These are phyloP conservation scores for Alternaria gaisen DNA, from an alignment of 2,329 filamentous ascomycete species.

Conservation along the genomic window DNA sequence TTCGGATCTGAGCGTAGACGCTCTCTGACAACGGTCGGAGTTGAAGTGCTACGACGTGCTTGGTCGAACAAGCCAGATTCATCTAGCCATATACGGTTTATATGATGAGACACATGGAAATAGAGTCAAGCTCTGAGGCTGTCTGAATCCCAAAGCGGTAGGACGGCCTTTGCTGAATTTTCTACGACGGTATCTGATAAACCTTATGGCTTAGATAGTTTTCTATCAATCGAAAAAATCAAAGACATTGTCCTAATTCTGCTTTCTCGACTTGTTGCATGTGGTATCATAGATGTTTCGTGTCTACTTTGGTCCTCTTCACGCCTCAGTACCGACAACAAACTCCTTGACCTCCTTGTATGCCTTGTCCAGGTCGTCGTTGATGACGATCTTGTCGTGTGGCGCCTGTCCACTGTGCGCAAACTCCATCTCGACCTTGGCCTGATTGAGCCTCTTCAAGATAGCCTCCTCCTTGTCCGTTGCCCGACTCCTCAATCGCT, in stretches of 20 bases:
- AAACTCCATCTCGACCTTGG: conserved; percentile 56
- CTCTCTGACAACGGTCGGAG: conserved; percentile 24
- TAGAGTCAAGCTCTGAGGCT: conserved; percentile 99
- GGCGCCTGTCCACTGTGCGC: conserved; percentile 52
- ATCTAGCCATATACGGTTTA: conserved; percentile 59
- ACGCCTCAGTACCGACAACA: conserved; percentile 54
- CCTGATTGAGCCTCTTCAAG: conserved; percentile 58
- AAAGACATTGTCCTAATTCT: background rate
- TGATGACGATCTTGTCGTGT: conserved; percentile 63
- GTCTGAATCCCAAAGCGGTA: conserved; percentile 58
- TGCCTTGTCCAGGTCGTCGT: conserved; percentile 61
- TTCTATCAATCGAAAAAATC: conserved; percentile 5
- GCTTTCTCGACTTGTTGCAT: background rate
- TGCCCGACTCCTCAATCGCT: conserved; percentile 56
- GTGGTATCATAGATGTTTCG: conserved; percentile 18
- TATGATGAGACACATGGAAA: conserved; percentile 87
- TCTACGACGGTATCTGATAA: conserved; percentile 60
- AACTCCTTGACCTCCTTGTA: conserved; percentile 61
- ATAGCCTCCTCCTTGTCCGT: conserved; percentile 60
- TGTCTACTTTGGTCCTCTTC: background rate
- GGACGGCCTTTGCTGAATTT: conserved; percentile 53
- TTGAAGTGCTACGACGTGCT: conserved; percentile 57
- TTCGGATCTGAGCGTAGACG: conserved; percentile 56
- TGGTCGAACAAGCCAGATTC: conserved; percentile 75
- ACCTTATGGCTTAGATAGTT: conserved; percentile 47